A percentile compares a stretch with the other conserved stretches of the same genome.
Evolutionary conservation across 192 early-diverging fungal genomes (phyloP).

Genomic region (Gigaspora rosea): DNA sequence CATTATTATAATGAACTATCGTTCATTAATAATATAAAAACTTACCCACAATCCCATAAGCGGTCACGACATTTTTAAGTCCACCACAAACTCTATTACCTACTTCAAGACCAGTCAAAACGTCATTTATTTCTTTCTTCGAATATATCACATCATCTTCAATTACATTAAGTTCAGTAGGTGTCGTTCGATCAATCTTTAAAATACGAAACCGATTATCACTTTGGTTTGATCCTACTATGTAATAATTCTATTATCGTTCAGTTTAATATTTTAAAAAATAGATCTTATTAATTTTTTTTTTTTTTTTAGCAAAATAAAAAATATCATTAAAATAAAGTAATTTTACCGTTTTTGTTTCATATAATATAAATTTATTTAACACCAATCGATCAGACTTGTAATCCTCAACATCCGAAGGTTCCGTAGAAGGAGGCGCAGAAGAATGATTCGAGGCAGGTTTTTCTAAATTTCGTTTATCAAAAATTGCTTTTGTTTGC

Average conservation of each 20-base stretch:
- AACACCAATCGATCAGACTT: conserved; percentile 44
- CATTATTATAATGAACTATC: no score
- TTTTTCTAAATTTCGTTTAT: no score
- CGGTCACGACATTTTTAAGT: conserved; percentile 62
- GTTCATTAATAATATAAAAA: background rate
- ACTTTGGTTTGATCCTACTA: conserved; percentile 82
- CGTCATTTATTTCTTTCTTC: conserved; percentile 69
- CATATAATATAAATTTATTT: conserved; percentile 82
- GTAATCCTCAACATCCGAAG: background rate
- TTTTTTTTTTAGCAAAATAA: background rate
- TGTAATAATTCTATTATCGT: conserved; percentile 65
- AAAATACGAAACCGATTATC: conserved; percentile 78
- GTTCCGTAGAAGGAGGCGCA: no score
- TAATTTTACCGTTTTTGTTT: conserved; percentile 73
- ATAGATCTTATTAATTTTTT: background rate
- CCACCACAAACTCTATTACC: conserved; percentile 78
- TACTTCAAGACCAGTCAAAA: conserved; percentile 76
- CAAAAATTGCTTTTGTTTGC: no score
- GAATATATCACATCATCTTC: conserved; percentile 79
- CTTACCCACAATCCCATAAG: conserved; percentile 75
- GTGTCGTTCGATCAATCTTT: conserved; percentile 82
- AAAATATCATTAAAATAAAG: background rate
- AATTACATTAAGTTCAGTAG: conserved; percentile 68
- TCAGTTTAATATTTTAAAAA: background rate
- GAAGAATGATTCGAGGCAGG: no score